Evolutionary conservation across 805 yeast species (phyloP), one percentile per base, ranked within the genome.

Genomic region (Ogataea sp.): DNA sequence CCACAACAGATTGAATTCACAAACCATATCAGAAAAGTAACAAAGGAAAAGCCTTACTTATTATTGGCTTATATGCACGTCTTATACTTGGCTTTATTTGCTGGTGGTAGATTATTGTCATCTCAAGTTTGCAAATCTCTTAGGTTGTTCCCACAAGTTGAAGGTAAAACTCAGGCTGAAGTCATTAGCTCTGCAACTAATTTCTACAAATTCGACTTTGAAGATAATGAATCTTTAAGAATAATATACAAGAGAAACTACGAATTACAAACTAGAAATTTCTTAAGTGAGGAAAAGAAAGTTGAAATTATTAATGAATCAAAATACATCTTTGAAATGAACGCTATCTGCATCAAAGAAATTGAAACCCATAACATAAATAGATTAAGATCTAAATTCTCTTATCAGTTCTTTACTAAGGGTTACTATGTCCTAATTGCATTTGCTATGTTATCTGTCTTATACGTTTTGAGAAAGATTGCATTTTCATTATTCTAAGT

Each of bases 31-130:
- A 61, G 65, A 29, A 55, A 61, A 36, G 69, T 68, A 8, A 71
- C 82, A 27, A 53, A 53, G 32, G 78, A 71, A 34, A 79, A 80
- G 52, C 95, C 95, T 7, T 75, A 82, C 48, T 59, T 83, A 17
- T 59, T 85, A 28, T 65, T 85, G 35, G 93, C 95, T 5, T 85
- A 85, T 58, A 75, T 86, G 65, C 95, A 85, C 56, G 93, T 83
- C 36, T 71, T 85, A 76, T 85, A 85, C 60, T 63, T 85, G 53
- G 95, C 93, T 0, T 69, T 85, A 37, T 85, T 85, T 64, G 95
- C 95, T 2, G 95, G 95, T 37, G 95, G 94, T 15, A 68, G 79
- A 45, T 67, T 85, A 26, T 70, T 86, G 75, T 65, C 80, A 43
- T 78, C 88, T 0, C 73, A 78, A 15, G 60, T 85, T 23, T 66